Conservation (phyloP, 768 basidiomycete species). For the Lactifluus hygrophoroides region DNA sequence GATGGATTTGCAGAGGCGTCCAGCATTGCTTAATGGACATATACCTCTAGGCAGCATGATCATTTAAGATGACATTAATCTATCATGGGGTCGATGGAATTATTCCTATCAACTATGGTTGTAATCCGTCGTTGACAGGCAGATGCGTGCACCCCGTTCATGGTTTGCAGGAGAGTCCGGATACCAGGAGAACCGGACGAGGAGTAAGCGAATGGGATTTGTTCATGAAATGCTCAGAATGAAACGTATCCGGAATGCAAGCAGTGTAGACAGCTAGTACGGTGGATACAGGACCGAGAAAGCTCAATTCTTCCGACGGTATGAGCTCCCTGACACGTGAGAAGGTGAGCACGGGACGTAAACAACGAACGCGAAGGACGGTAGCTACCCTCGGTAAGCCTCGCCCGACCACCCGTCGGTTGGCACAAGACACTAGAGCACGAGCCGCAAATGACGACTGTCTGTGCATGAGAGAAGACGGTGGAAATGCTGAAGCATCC, state of each 20-base stretch:
- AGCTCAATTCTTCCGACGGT: conserved; percentile 87
- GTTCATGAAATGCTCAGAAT: conserved; percentile 44
- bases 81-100: neutral
- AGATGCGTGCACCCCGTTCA: neutral
- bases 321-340: conserved; percentile 70
- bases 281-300: conserved; percentile 19
- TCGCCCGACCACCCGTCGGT: conserved; percentile 96
- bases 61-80: neutral
- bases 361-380: conserved; percentile 2
- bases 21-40: no score
- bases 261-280: conserved; percentile 21
- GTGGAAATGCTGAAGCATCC: conserved; percentile 94
- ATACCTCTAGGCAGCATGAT: neutral
- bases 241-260: conserved; percentile 35
- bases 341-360: conserved; percentile 12
- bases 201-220: neutral
- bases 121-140: neutral
- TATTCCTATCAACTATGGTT: neutral
- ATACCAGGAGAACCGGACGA: neutral
- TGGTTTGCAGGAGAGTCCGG: neutral
- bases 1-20: neutral
- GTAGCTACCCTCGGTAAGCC: conserved; percentile 89
- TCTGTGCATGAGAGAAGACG: conserved; percentile 99
- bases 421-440: conserved; percentile 96
- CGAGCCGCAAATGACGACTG: conserved; percentile 87